These are phyloP conservation scores for Russula compacta DNA, from an alignment of 768 basidiomycete species.

Conservation along the genomic window DNA sequence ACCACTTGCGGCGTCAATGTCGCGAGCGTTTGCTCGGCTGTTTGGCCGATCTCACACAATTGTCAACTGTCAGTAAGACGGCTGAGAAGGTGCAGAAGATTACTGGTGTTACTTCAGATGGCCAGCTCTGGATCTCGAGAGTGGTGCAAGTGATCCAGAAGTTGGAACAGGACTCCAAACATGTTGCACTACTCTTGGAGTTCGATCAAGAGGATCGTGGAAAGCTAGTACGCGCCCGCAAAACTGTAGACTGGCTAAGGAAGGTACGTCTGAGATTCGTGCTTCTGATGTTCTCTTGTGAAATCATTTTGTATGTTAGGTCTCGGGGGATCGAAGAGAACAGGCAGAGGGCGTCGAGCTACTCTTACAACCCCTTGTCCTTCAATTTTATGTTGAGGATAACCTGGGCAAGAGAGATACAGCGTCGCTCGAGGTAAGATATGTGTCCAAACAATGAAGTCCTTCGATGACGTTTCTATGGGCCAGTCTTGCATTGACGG, in stretches of 20 bases:
- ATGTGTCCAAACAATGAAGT: neutral
- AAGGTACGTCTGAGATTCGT: constrained; percentile 29
- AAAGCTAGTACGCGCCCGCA: constrained; percentile 39
- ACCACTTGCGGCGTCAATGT: constrained; percentile 56
- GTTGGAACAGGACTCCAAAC: constrained; percentile 62
- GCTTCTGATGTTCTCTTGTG: neutral
- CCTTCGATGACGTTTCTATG: neutral
- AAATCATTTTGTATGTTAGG: constrained; percentile 23
- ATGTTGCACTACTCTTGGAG: constrained; percentile 44
- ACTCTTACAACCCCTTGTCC: constrained; percentile 56
- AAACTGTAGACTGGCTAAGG: constrained; percentile 34
- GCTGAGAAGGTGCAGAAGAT: constrained; percentile 44
- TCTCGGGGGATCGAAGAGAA: constrained; percentile 38
- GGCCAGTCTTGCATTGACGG: constrained; percentile 51
- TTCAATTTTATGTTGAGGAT: constrained; percentile 64
- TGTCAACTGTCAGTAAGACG: constrained; percentile 42
- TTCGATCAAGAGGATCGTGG: constrained; percentile 45
- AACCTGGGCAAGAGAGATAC: constrained; percentile 43
- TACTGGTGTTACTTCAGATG: constrained; percentile 57
- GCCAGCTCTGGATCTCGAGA: constrained; percentile 72
- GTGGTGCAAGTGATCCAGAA: constrained; percentile 45
- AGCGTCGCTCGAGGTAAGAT: constrained; percentile 52
- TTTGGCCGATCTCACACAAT: constrained; percentile 63
- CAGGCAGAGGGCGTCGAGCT: constrained; percentile 61
- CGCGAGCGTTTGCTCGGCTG: constrained; percentile 62